phyloP scores from a whole-genome alignment of 495 filamentous ascomycete genomes.

The Pyronema domesticum region DNA sequence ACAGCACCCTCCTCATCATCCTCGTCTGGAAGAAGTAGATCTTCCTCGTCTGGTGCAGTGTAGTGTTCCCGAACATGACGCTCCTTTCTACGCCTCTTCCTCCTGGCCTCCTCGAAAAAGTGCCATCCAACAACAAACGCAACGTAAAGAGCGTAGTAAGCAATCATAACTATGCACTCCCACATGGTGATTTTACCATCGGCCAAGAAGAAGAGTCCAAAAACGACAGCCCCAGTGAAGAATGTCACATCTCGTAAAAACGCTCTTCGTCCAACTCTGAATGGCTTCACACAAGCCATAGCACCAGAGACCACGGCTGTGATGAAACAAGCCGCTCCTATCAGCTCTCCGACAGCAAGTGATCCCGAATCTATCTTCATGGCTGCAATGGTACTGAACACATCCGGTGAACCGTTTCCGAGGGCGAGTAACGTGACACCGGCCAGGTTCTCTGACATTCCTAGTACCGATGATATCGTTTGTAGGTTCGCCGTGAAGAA shows the following conservation, averaged over 20 bases:
- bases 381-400: constrained; percentile 95
- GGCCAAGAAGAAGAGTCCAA: constrained; percentile 71
- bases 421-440: constrained; percentile 95
- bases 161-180: constrained; percentile 85
- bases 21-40: constrained; percentile 44
- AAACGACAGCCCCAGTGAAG: constrained; percentile 72
- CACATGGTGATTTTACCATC: constrained; percentile 72
- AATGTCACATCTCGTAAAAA: constrained; percentile 88
- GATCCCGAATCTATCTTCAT: constrained; percentile 94
- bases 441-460: constrained; percentile 88
- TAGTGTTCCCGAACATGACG: constrained; percentile 57
- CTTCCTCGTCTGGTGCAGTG: constrained; percentile 48
- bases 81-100: constrained; percentile 42
- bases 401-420: constrained; percentile 97
- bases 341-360: constrained; percentile 85
- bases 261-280: constrained; percentile 69
- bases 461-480: constrained; percentile 70
- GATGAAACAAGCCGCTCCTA: constrained; percentile 92
- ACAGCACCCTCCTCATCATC: constrained; percentile 56
- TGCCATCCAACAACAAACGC: constrained; percentile 80
- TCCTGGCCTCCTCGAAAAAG: constrained; percentile 51
- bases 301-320: constrained; percentile 94
- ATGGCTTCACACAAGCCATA: constrained; percentile 89
- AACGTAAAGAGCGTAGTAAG: constrained; percentile 83
- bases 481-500: constrained; percentile 96